phyloP scores from a whole-genome alignment of 2,329 filamentous ascomycete genomes.

The Ciborinia camelliae region DNA sequence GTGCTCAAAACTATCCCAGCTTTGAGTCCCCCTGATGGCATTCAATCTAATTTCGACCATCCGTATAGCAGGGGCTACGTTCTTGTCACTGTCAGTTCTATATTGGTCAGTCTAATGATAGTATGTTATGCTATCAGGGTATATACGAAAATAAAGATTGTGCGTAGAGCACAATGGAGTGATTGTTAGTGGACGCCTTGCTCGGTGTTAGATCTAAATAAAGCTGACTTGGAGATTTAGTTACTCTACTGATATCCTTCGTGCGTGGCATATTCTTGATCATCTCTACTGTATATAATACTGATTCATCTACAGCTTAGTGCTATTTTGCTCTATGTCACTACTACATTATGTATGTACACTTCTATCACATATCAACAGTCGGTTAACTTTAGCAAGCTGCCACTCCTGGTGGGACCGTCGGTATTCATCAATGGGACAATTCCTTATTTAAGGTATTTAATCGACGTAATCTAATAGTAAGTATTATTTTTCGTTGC shows the following conservation, averaged over 20 bases:
- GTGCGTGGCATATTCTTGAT: no score
- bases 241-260: background rate
- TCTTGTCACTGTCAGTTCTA: background rate
- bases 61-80: background rate
- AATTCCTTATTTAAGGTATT: background rate
- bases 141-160: background rate
- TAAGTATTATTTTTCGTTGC: background rate
- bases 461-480: background rate
- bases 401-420: background rate
- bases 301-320: background rate
- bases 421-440: background rate
- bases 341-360: background rate
- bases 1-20: background rate
- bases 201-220: background rate
- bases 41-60: background rate
- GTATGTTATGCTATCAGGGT: background rate
- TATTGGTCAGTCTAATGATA: background rate
- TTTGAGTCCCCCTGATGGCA: background rate
- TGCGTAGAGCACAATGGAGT: background rate
- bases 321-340: background rate
- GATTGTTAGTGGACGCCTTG: background rate
- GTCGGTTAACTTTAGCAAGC: background rate
- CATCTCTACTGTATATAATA: background rate
- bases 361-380: background rate
- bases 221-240: background rate